These are phyloP conservation scores for Pythium myriotylum DNA, from an alignment of 352 stramenopile species.

Conservation along the genomic window DNA sequence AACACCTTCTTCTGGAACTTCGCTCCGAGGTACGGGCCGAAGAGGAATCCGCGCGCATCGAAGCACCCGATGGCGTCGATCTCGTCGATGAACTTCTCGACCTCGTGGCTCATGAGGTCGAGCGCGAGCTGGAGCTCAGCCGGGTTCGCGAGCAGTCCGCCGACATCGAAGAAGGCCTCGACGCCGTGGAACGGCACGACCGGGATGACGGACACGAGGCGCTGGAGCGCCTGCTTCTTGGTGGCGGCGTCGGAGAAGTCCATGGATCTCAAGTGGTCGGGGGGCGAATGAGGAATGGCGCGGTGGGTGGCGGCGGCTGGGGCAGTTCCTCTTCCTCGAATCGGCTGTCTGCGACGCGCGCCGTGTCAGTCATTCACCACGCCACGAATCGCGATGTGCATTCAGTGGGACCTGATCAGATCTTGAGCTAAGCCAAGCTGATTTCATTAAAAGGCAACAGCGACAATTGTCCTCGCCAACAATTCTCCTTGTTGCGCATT, in stretches of 20 bases:
- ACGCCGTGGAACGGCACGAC: constrained; percentile 97
- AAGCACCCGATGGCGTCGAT: constrained; percentile 91
- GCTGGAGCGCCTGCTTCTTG: constrained; percentile 52
- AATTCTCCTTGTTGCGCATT: too few species aligned
- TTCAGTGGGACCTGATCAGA: too few species aligned
- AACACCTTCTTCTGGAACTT: constrained; percentile 97
- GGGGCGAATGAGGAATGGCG: too few species aligned
- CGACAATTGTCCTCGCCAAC: too few species aligned
- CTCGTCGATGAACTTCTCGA: constrained; percentile 52
- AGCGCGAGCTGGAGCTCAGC: constrained; percentile 91
- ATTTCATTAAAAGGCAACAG: too few species aligned
- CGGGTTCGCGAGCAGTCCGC: constrained; percentile 91
- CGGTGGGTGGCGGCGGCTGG: too few species aligned
- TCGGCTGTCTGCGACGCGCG: too few species aligned
- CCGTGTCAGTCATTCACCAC: too few species aligned
- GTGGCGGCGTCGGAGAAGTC: constrained; percentile 52
- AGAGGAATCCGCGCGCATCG: constrained; percentile 97
- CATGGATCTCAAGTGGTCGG: too few species aligned
- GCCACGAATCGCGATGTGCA: too few species aligned
- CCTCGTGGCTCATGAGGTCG: constrained; percentile 89
- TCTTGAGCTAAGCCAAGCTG: too few species aligned
- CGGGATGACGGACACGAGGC: constrained; percentile 90
- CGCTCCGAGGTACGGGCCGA: constrained; percentile 94
- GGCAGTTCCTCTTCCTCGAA: too few species aligned
- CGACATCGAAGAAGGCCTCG: constrained; percentile 96